Evolutionary conservation across 2,329 filamentous ascomycete species (phyloP), one percentile per base, ranked within the genome.

Genomic region (Fusarium coicis): DNA sequence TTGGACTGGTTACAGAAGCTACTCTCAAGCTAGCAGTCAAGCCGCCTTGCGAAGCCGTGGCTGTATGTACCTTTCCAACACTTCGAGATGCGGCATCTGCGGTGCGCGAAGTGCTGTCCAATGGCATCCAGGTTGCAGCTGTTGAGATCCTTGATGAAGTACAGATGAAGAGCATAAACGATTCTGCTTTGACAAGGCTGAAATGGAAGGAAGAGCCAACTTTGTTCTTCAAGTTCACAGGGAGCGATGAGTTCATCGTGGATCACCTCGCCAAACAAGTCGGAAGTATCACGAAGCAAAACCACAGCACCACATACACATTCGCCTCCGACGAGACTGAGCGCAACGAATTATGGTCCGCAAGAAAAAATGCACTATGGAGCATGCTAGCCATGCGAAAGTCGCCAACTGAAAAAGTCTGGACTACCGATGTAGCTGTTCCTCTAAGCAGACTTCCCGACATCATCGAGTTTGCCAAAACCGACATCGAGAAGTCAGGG

Each of bases 61-160:
- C 93, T 0, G 92, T 96, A 2, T 93, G 94, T 10, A 92, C 90
- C 0, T 96, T 96, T 79, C 93, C 93, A 0, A 90, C 88, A 0
- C 93, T 96, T 63, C 89, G 92, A 23, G 90, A 93, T 77, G 93
- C 93, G 1, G 93, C 93, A 0, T 87, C 90, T 0, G 92, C 93
- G 0, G 93, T 93, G 0, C 91, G 92, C 4, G 89, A 88, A 53
- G 89, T 96, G 16, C 91, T 96, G 85, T 89, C 92, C 72, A 87
- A 90, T 3, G 93, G 92, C 0, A 86, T 95, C 3, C 93, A 91
- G 0, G 87, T 95, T 5, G 92, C 91, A 1, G 92, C 92, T 5
- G 92, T 95, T 88, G 93, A 96, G 81, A 90, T 96, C 72, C 94
- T 96, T 92, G 93, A 96, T 76, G 93, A 96, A 58, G 92, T 96